Evolutionary conservation across 2,329 filamentous ascomycete species (phyloP).

Genomic region (Neonectria sp.): DNA sequence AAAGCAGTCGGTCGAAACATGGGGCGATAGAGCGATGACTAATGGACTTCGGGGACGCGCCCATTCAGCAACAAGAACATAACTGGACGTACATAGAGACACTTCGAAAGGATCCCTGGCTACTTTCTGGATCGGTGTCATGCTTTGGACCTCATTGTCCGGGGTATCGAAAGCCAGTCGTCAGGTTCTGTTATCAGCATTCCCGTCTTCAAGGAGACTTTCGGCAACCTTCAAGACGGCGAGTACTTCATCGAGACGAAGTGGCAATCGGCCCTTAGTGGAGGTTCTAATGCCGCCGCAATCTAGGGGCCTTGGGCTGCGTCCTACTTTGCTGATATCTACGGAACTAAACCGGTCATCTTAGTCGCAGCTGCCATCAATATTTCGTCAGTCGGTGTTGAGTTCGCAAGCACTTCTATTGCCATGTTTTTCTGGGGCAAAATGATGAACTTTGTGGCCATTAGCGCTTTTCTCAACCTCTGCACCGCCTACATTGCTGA

Average conservation of each 20-base stretch:
- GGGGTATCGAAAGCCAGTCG: conserved; percentile 47
- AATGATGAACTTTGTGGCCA: conserved; percentile 50
- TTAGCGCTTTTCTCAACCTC: conserved; percentile 56
- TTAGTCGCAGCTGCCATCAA: conserved; percentile 42
- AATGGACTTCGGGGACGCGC: conserved; percentile 40
- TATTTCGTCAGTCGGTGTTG: conserved; percentile 48
- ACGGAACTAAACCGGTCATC: conserved; percentile 45
- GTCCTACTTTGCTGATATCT: conserved; percentile 44
- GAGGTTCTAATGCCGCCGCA: conserved; percentile 42
- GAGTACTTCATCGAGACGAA: conserved; percentile 44
- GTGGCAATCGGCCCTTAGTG: conserved; percentile 50
- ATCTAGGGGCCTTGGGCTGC: conserved; percentile 45
- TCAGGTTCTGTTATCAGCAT: conserved; percentile 43
- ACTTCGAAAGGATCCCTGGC: conserved; percentile 46
- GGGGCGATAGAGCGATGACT: neutral
- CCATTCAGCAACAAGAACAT: conserved; percentile 49
- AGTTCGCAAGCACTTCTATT: conserved; percentile 49
- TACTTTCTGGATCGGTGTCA: conserved; percentile 50
- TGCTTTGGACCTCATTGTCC: conserved; percentile 51
- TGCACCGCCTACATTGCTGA: conserved; percentile 57
- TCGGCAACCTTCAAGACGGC: conserved; percentile 31
- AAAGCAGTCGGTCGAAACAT: neutral
- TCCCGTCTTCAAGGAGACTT: conserved; percentile 39
- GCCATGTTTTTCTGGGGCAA: conserved; percentile 51
- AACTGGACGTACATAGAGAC: conserved; percentile 46